Base-by-base conservation (phyloP, 2,329 filamentous ascomycete genomes). In the Akanthomyces dipterigenus region DNA sequence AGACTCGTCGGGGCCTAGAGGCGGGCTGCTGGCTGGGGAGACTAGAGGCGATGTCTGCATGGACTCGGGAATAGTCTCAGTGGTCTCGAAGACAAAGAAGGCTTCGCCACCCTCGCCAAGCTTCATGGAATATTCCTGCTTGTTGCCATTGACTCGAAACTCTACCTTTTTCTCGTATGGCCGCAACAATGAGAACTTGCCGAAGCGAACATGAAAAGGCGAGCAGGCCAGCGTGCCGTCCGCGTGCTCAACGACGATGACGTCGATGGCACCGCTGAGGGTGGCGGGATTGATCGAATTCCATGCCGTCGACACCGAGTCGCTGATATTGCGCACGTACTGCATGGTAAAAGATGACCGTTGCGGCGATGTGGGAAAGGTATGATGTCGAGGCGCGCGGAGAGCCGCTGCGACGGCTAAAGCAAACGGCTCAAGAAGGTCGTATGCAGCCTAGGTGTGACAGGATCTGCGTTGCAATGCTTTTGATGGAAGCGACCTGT, bases 121-220 rank as follows among this genome's bases (percentile, higher is more conserved):
- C 78, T 99, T 99, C 95, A 99, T 99, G 51, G 95, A 87, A 79
- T 96, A 97, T 67, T 95, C 83, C 73, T 96, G 92, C 76, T 95
- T 96, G 64, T 84, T 78, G 70, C 90, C 89, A 80, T 99, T 99
- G 82, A 99, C 93, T 68, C 84, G 85, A 78, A 99, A 99, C 76
- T 98, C 93, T 70, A 99, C 95, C 84, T 98, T 99, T 78, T 99
- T 99, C 76, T 99, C 95, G 63, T 88, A 97, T 0, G 95, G 95
- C 24, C 95, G 89, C 70, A 99, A 79, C 43, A 99, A 82, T 63
- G 93, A 96, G 79, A 98, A 98, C 78, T 99, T 99, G 75, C 95
- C 95, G 75, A 99, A 99, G 69, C 95, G 92, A 66, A 99, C 95
- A 75, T 99, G 95, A 76, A 99, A 99, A 55, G 95, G 95, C 31